Base-by-base conservation (phyloP, 257 asterid genomes). In the Linaria vulgaris region DNA sequence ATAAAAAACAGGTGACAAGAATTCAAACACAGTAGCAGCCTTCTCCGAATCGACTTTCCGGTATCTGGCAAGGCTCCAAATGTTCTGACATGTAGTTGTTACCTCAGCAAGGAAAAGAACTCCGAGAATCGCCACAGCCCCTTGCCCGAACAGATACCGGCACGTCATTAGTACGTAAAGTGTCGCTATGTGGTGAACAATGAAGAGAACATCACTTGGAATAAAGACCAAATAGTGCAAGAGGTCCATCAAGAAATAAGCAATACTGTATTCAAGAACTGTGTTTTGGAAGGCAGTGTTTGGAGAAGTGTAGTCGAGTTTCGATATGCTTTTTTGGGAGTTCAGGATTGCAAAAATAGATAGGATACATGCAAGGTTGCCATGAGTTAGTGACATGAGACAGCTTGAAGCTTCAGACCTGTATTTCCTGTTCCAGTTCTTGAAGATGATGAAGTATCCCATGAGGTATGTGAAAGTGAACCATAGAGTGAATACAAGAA, bases 81-180 rank as follows among this genome's bases (percentile, higher is more conserved):
- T 74, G 70, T 90, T 87, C 79, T 87, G 97, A 45, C 88, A 87
- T 0, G 79, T 72, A 55, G 84, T 76, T 7, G 97, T 90, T 23
- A 71, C 74, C 82, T 90, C 96, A 8, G 97, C 97, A 64, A 83
- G 73, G 58, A 72, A 67, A 61, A 89, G 85, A 21, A 83, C 68
- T 1, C 79, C 82, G 20, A 90, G 76, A 67, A 90, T 39, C 11
- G 85, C 79, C 34, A 71, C 76, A 1, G 87, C 94, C 30, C 95
- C 97, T 11, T 76, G 83, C 13, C 58, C 78, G 24, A 87, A 74
- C 2, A 80, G 56, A 34, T 72, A 90, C 1, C 92, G 82, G 48
- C 96, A 90, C 2, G 90, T 85, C 59, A 48, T 66, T 5, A 85
- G 74, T 4, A 83, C 95, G 48, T 87, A 89, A n/a, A 90, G 87